A percentile compares a stretch with the other conserved stretches of the same genome.
Evolutionary conservation across 192 early-diverging fungal genomes (phyloP).

Genomic region (Pilaira anomala): DNA sequence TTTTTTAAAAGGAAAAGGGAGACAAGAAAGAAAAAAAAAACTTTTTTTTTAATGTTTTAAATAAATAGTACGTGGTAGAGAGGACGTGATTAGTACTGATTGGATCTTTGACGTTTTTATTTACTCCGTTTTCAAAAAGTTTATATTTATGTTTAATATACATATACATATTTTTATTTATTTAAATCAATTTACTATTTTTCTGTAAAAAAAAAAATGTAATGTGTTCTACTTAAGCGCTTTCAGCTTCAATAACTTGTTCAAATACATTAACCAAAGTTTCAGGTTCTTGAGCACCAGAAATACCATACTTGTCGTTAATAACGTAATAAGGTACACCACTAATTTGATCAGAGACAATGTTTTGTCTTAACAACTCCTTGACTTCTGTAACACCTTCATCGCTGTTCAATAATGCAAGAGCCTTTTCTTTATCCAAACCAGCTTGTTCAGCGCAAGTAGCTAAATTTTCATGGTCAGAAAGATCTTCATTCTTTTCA

Average conservation of each 20-base stretch:
- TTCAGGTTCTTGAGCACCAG: constrained; percentile 66
- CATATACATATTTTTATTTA: too few species aligned
- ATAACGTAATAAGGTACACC: constrained; percentile 76
- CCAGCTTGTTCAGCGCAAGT: constrained; percentile 58
- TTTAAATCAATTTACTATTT: too few species aligned
- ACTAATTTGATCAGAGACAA: constrained; percentile 45
- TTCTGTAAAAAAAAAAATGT: neutral
- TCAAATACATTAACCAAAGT: constrained; percentile 59
- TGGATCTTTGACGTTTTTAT: too few species aligned
- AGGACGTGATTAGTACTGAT: neutral
- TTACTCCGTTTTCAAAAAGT: too few species aligned
- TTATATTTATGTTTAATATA: too few species aligned
- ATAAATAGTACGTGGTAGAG: too few species aligned
- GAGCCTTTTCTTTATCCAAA: constrained; percentile 46
- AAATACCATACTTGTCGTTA: constrained; percentile 56
- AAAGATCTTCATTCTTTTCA: constrained; percentile 68
- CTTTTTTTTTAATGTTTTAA: neutral
- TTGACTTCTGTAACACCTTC: constrained; percentile 51
- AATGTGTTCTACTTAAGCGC: too few species aligned
- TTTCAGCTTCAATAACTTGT: constrained; percentile 34
- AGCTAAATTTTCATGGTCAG: constrained; percentile 55
- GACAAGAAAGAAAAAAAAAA: neutral
- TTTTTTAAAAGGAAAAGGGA: neutral
- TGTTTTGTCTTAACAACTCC: constrained; percentile 41
- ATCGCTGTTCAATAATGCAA: constrained; percentile 52